Conservation (phyloP, 345 rosid species). For the Eucalyptus sideroxylon region DNA sequence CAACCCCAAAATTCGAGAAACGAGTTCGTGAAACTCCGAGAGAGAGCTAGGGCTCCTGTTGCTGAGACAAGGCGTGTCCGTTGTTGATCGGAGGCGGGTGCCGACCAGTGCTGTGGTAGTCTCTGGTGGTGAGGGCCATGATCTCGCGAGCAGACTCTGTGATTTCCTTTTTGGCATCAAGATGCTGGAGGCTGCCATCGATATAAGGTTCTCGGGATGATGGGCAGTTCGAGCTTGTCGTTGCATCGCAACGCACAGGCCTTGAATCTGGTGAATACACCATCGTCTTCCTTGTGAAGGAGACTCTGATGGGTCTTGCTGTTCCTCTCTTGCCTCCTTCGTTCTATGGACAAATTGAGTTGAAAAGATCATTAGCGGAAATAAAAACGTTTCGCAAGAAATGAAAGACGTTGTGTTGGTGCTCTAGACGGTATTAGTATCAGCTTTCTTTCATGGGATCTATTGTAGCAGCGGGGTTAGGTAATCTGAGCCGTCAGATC, state of each 20-base stretch:
- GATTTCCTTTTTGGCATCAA: background rate
- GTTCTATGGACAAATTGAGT: background rate
- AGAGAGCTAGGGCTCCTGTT: background rate
- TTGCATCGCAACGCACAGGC: background rate
- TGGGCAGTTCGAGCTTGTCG: background rate
- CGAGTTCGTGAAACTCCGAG: background rate
- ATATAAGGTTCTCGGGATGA: background rate
- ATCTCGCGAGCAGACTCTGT: background rate
- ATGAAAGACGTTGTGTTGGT: background rate
- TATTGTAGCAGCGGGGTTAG: background rate
- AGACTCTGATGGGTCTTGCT: background rate
- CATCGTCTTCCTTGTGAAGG: background rate
- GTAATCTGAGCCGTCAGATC: background rate
- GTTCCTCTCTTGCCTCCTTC: background rate
- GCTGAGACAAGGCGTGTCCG: background rate
- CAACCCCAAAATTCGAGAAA: background rate
- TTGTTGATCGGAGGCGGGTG: constrained; percentile 10
- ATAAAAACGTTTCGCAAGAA: background rate
- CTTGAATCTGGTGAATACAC: background rate
- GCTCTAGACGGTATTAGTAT: background rate
- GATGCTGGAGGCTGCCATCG: background rate
- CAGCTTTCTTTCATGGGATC: background rate
- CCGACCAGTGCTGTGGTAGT: background rate
- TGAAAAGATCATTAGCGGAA: background rate
- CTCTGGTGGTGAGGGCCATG: background rate